Conservation (phyloP, 2,329 filamentous ascomycete species). For the Neopestalotiopsis rosae region DNA sequence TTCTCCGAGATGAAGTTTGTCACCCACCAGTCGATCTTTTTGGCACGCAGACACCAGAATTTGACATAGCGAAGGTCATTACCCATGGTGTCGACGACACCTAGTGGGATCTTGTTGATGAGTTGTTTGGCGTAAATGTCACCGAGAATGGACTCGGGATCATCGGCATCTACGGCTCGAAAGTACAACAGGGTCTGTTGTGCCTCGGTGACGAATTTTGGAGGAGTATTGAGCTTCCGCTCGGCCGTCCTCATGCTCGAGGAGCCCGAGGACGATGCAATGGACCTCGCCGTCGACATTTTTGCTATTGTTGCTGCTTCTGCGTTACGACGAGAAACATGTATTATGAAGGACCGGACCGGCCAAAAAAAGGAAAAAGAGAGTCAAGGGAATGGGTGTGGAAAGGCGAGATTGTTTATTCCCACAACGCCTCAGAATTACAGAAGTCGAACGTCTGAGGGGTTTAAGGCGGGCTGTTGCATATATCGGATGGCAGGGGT, state of each 20-base stretch:
- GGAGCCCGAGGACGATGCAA: constrained; percentile 14
- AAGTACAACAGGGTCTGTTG: constrained; percentile 22
- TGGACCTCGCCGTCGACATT: constrained; percentile 11
- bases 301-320: background rate
- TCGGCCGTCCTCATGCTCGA: constrained; percentile 4
- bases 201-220: constrained; percentile 16
- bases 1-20: constrained; percentile 25
- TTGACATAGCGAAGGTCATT: constrained; percentile 17
- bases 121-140: constrained; percentile 23
- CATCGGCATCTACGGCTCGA: constrained; percentile 21
- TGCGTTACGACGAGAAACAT: background rate
- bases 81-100: constrained; percentile 17
- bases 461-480: constrained; percentile 1
- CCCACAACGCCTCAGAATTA: background rate
- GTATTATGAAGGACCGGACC: background rate
- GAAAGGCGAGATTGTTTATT: background rate
- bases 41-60: constrained; percentile 18
- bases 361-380: background rate
- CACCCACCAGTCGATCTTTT: constrained; percentile 23
- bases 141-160: constrained; percentile 20
- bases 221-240: constrained; percentile 8
- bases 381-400: background rate
- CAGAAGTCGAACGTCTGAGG: background rate
- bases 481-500: constrained; percentile 9
- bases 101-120: constrained; percentile 20